Evolutionary conservation across 345 rosid genomes (phyloP).

Genomic region (Trapa bicornis): DNA sequence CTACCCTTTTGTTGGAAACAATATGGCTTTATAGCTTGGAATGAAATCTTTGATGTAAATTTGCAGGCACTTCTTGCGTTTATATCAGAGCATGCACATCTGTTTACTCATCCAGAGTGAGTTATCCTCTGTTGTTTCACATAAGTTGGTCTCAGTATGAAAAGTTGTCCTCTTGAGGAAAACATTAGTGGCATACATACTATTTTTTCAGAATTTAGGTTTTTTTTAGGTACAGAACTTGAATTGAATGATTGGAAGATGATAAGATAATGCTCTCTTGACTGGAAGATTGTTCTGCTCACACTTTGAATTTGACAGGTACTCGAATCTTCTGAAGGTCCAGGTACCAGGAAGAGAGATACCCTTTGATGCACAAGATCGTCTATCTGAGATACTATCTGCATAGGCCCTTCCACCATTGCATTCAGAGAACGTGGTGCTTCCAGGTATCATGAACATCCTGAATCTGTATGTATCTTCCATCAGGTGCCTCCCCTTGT

Average conservation of each 20-base stretch:
- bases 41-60: slow-evolving; percentile 4
- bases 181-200: background rate
- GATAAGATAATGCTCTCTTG: background rate
- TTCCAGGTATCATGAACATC: background rate
- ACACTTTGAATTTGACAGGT: slow-evolving; percentile 32
- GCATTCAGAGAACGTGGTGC: background rate
- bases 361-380: slow-evolving; percentile 63
- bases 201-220: background rate
- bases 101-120: slow-evolving; percentile 69
- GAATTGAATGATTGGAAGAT: background rate
- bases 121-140: slow-evolving; percentile 12
- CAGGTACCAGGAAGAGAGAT: slow-evolving; percentile 83
- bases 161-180: background rate
- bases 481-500: background rate
- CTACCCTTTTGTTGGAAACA: background rate
- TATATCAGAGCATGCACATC: slow-evolving; percentile 52
- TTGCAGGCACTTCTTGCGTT: slow-evolving; percentile 84
- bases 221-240: background rate
- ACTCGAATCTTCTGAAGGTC: slow-evolving; percentile 60
- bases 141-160: background rate
- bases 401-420: slow-evolving; percentile 16
- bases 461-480: background rate
- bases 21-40: background rate
- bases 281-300: background rate
- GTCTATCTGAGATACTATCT: slow-evolving; percentile 49